Percentiles rank a stretch among this genome's conserved stretches.
These are phyloP conservation scores for Trichoderma sp. DNA, from an alignment of 2,329 filamentous ascomycete genomes.

Conservation along the genomic window DNA sequence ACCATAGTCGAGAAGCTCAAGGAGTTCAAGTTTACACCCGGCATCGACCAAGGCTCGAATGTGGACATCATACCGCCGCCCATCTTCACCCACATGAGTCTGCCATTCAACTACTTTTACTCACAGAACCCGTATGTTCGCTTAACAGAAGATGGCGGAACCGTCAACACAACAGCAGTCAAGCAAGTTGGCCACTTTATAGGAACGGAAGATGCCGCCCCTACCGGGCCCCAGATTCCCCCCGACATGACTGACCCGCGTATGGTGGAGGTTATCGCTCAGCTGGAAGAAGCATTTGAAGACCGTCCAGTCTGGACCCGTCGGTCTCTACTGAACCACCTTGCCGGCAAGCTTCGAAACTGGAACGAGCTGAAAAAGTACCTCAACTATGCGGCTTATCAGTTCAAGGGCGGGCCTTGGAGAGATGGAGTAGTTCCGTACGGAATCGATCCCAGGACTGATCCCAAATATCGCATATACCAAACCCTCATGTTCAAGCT, in stretches of 20 bases:
- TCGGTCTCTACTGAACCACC: constrained; percentile 73
- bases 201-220: constrained; percentile 62
- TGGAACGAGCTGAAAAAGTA: constrained; percentile 69
- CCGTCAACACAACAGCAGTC: constrained; percentile 61
- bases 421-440: constrained; percentile 83
- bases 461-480: constrained; percentile 76
- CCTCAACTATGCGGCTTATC: constrained; percentile 83
- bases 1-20: constrained; percentile 49
- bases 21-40: constrained; percentile 66
- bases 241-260: constrained; percentile 61
- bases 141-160: constrained; percentile 57
- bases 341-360: constrained; percentile 54
- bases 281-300: constrained; percentile 66
- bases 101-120: constrained; percentile 80
- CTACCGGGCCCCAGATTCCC: constrained; percentile 60
- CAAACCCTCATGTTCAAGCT: constrained; percentile 89
- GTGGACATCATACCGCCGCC: constrained; percentile 79
- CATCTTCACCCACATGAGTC: constrained; percentile 69
- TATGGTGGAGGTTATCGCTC: constrained; percentile 64
- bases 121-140: constrained; percentile 81
- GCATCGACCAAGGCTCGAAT: constrained; percentile 58
- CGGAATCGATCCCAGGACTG: constrained; percentile 79
- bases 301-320: constrained; percentile 84
- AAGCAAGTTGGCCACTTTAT: constrained; percentile 61
- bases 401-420: constrained; percentile 91